These are phyloP conservation scores for Escovopsis sp. DNA, from an alignment of 2,329 filamentous ascomycete species.

Conservation along the genomic window DNA sequence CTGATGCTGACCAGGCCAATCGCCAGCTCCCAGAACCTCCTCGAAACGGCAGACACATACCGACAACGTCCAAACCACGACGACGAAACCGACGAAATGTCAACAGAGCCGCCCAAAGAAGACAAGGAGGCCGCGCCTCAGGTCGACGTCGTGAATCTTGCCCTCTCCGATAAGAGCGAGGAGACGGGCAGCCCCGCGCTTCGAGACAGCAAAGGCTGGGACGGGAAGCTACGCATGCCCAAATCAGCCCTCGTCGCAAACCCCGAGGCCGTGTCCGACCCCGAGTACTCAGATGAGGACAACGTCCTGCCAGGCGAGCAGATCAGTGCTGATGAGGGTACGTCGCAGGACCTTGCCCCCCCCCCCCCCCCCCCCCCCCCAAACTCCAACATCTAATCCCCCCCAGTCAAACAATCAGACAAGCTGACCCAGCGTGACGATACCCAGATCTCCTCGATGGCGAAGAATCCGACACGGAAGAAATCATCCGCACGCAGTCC, in stretches of 20 bases:
- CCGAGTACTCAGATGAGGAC: constrained; percentile 66
- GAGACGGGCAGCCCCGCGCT: constrained; percentile 32
- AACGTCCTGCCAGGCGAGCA: constrained; percentile 56
- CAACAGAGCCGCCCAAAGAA: constrained; percentile 24
- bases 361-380: not conserved
- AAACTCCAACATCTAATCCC: too few species aligned
- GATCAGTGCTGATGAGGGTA: constrained; percentile 75
- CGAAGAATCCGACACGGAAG: constrained; percentile 48
- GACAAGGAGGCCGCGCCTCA: constrained; percentile 24
- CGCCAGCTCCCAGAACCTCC: not conserved
- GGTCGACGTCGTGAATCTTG: constrained; percentile 34
- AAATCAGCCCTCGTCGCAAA: constrained; percentile 50
- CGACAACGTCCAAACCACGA: not conserved
- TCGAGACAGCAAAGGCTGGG: constrained; percentile 59
- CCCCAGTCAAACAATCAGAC: not conserved
- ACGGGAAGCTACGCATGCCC: constrained; percentile 66
- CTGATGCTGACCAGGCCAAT: too few species aligned
- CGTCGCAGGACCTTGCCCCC: too few species aligned
- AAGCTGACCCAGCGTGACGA: too few species aligned
- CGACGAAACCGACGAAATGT: constrained; percentile 19
- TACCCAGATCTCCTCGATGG: constrained; percentile 48
- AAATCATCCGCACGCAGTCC: constrained; percentile 83
- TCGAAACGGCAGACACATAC: not conserved
- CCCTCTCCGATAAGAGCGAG: constrained; percentile 23
- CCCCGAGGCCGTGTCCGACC: constrained; percentile 69